phyloP scores from a whole-genome alignment of 2,329 filamentous ascomycete genomes.

The Hysterium pulicare region DNA sequence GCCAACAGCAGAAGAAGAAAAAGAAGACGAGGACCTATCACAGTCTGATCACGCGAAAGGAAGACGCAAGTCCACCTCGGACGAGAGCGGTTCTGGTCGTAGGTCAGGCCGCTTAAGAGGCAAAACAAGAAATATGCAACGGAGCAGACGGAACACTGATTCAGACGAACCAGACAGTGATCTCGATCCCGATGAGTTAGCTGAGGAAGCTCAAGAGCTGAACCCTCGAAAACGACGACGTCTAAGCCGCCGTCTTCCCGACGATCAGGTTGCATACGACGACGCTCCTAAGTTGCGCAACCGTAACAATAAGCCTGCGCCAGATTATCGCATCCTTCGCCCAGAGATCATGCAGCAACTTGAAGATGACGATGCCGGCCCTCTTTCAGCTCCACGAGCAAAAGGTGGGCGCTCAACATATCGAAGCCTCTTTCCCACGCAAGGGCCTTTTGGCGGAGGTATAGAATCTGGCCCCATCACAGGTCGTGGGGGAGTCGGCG shows the following conservation, averaged over 20 bases:
- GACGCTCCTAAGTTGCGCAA: slow-evolving; percentile 56
- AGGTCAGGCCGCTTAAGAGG: slow-evolving; percentile 52
- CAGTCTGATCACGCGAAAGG: slow-evolving; percentile 48
- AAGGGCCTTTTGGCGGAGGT: slow-evolving; percentile 88
- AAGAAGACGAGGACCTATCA: slow-evolving; percentile 53
- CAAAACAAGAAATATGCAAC: slow-evolving; percentile 42
- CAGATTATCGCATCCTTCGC: slow-evolving; percentile 84
- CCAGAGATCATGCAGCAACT: slow-evolving; percentile 66
- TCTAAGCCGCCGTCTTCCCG: slow-evolving; percentile 26
- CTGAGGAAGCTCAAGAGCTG: slow-evolving; percentile 58
- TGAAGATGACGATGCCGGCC: slow-evolving; percentile 73
- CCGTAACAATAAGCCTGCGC: slow-evolving; percentile 66
- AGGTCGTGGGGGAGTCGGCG: slow-evolving; percentile 71
- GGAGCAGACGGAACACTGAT: slow-evolving; percentile 44
- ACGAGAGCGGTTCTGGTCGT: slow-evolving; percentile 42
- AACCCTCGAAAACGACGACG: slow-evolving; percentile 47
- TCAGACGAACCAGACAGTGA: slow-evolving; percentile 49
- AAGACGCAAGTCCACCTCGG: slow-evolving; percentile 43
- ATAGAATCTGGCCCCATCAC: slow-evolving; percentile 63
- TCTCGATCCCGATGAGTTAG: slow-evolving; percentile 45
- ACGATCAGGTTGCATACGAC: slow-evolving; percentile 50
- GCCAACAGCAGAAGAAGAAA: slow-evolving; percentile 55
- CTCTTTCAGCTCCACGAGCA: slow-evolving; percentile 64
- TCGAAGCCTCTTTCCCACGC: slow-evolving; percentile 81
- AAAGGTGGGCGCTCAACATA: slow-evolving; percentile 57